Evolutionary conservation across 2,329 filamentous ascomycete genomes (phyloP), one percentile per base, ranked within the genome.

Genomic region (Cordyceps tenuipes): DNA sequence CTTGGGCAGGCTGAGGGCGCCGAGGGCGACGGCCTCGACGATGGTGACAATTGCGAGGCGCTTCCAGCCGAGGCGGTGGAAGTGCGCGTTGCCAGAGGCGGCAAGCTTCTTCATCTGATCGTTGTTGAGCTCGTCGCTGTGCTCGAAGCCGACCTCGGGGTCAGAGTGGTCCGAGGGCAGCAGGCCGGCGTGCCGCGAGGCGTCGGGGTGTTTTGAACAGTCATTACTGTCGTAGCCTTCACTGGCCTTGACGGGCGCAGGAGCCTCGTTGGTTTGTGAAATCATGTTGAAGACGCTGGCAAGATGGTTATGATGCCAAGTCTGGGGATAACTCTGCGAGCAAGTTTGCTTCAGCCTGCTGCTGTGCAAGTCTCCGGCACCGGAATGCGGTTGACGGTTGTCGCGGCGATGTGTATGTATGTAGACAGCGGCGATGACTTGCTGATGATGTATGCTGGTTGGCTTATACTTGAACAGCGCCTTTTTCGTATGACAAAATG

Each of bases 21-120:
- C 78, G 19, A 81, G 73, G 8, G 78, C 78, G 63, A 81, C 77
- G 59, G 78, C 78, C 66, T 79, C 77, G 64, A 80, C 78, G 59
- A 80, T 77, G 52, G 79, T 73, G 39, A 80, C 73, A 21, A 80
- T 67, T 8, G 76, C 77, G 29, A 80, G 72, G 8, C 77, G 76
- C 68, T 79, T 80, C 78, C 78, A 80, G 58, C 78, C 78, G 21
- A 80, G 73, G 17, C 75, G 72, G 61, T 77, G 72, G 69, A 80
- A 80, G 52, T 76, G 73, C 8, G 73, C 74, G 53, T 70, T 66
- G 55, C 76, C 77, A 59, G 73, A 66, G 13, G 72, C 71, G 17
- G 69, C 71, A 63, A 75, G 77, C 31, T 74, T 70, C 66, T 74
- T 73, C 44, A 79, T 60, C 43, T 60, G 57, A 23, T 60, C 50